Percentiles rank a stretch among this genome's conserved stretches.
Evolutionary conservation across 768 basidiomycete species (phyloP).

Genomic region (Rubroboletus satanas): DNA sequence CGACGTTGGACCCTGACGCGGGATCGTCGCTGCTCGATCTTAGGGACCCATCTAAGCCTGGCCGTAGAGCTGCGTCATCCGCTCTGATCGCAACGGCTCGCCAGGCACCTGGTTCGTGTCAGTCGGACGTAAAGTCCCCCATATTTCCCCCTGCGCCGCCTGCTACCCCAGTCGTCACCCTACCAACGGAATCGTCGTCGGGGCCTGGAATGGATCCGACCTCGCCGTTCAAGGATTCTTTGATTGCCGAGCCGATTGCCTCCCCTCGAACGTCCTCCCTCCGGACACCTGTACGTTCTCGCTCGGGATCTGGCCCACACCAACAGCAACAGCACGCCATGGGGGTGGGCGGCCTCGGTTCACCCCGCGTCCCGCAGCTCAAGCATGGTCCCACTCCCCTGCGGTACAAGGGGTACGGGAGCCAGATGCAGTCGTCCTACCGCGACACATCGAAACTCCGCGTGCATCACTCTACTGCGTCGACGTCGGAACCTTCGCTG

Average conservation of each 20-base stretch:
- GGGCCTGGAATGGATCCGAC: conserved; percentile 25
- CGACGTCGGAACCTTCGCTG: conserved; percentile 80
- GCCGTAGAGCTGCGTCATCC: conserved; percentile 38
- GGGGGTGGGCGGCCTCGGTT: conserved; percentile 17
- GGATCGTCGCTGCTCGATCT: conserved; percentile 54
- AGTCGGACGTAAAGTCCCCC: conserved; percentile 20
- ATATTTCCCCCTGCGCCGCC: conserved; percentile 13
- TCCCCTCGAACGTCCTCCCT: conserved; percentile 32
- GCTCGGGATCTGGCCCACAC: conserved; percentile 28
- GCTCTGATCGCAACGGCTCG: conserved; percentile 37
- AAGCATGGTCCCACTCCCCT: conserved; percentile 42
- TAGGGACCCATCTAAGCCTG: conserved; percentile 59
- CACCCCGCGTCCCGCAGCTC: conserved; percentile 33
- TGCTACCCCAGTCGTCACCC: conserved; percentile 23
- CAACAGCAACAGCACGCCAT: conserved; percentile 21
- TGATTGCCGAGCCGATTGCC: conserved; percentile 35
- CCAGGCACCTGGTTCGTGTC: conserved; percentile 22
- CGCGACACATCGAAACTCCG: conserved; percentile 46
- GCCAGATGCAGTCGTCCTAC: conserved; percentile 36
- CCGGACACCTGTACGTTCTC: conserved; percentile 30
- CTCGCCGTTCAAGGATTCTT: conserved; percentile 49
- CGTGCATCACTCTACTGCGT: conserved; percentile 67
- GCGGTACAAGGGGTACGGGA: conserved; percentile 39
- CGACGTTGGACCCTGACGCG: conserved; percentile 57
- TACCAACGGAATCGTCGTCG: conserved; percentile 22